Base-by-base conservation (phyloP, 306 rosid genomes). In the Fragaria ananassa region DNA sequence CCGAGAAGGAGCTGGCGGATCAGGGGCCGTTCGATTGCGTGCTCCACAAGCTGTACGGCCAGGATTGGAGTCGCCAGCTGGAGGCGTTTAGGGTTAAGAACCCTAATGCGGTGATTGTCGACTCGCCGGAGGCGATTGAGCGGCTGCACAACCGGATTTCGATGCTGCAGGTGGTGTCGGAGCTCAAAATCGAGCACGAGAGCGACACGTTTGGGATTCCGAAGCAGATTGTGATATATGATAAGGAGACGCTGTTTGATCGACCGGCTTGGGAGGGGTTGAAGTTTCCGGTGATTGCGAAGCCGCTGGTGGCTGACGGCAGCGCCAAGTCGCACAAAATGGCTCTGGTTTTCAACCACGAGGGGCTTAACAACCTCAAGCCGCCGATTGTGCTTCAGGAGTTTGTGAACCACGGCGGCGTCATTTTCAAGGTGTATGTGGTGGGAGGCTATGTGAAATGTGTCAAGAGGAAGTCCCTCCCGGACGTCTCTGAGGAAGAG, bases 361-460 rank as follows among this genome's bases (percentile, higher is more conserved):
- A 84, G 1, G 89, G 89, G 10, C 81, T 93, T 71, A 82, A 83
- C 68, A 82, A 87, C 82, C 90, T 91, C 60, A 93, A 88, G 79
- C 92, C 97, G 2, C 98, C 98, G 31, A 88, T 93, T 69, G 93
- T 93, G 15, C 80, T 93, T 45, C 98, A 93, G 74, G 97, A 93
- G 74, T 93, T 93, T 49, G 96, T 91, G 18, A 93, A 93, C 82
- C 98, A 93, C 62, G 98, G 98, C 0, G 98, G 98, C 5, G 98
- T 93, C 47, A 91, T 93, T 14, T 93, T 93, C 79, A 91, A 93
- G 88, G 98, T 93, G 15, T 93, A 89, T 44, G 98, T 93, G 0
- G 98, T 85, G 0, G 97, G 98, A 15, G 86, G 82, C 57, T 75
- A 85, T 51, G 98, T 93, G 64, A 77, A 82, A 34, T 91, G 98